Conservation (phyloP, 345 rosid species). For the Brassica incana region DNA sequence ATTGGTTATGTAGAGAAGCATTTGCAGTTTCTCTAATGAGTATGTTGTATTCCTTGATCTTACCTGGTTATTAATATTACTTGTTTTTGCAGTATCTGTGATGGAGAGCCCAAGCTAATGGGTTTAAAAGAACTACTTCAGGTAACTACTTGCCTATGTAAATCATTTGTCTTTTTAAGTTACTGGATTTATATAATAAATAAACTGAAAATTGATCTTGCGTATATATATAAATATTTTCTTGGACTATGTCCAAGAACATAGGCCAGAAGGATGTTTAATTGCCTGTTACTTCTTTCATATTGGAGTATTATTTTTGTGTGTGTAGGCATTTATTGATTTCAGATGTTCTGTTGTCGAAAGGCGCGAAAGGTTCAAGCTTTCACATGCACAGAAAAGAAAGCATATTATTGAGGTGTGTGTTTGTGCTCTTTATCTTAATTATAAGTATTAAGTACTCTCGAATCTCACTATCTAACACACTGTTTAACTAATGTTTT, state of each 20-base stretch:
- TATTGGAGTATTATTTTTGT: neutral
- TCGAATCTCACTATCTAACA: slow-evolving; percentile 9
- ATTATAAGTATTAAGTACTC: neutral
- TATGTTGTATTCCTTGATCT: slow-evolving; percentile 9
- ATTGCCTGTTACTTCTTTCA: neutral
- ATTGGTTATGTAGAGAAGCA: slow-evolving; percentile 2
- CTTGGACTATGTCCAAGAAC: slow-evolving; percentile 7
- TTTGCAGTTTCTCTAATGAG: slow-evolving; percentile 8
- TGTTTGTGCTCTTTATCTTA: neutral
- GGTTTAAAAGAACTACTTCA: slow-evolving; percentile 87
- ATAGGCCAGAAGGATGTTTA: slow-evolving; percentile 9
- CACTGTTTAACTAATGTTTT: neutral
- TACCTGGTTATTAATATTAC: slow-evolving; percentile 13
- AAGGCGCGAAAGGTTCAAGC: slow-evolving; percentile 86
- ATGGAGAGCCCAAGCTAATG: slow-evolving; percentile 93
- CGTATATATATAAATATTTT: neutral
- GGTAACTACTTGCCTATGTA: slow-evolving; percentile 49
- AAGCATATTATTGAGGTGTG: slow-evolving; percentile 89
- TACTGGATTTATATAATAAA: neutral
- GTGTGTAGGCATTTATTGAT: slow-evolving; percentile 72
- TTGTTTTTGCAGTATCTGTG: slow-evolving; percentile 60
- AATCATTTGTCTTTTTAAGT: neutral
- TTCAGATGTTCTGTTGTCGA: slow-evolving; percentile 92
- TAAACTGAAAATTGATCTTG: slow-evolving; percentile 13
- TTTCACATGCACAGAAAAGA: slow-evolving; percentile 77